phyloP scores from a whole-genome alignment of 2,329 filamentous ascomycete species.

The Pseudogymnoascus sp. region DNA sequence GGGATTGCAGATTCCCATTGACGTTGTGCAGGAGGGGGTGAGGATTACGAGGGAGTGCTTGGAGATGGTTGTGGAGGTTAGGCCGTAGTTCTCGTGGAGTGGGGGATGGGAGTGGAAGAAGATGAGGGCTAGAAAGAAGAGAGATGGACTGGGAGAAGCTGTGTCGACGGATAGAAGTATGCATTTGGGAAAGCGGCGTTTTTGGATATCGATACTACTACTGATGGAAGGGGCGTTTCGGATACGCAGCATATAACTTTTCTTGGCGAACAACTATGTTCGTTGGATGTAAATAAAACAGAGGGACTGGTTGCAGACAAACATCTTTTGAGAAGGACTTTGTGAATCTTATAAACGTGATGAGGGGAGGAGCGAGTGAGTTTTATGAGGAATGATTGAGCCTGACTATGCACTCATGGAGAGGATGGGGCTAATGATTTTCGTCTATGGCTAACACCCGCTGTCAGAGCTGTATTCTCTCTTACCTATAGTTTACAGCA shows the following conservation, averaged over 20 bases:
- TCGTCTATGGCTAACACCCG: neutral
- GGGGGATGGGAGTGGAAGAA: neutral
- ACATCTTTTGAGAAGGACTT: neutral
- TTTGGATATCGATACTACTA: neutral
- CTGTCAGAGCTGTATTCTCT: neutral
- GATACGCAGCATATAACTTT: neutral
- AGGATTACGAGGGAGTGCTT: constrained; percentile 52
- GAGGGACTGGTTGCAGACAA: neutral
- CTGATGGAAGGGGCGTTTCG: neutral
- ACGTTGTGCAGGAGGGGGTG: constrained; percentile 57
- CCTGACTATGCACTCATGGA: neutral
- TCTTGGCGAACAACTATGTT: neutral
- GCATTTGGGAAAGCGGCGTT: constrained; percentile 5
- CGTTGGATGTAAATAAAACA: neutral
- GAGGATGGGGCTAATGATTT: neutral
- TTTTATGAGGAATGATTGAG: neutral
- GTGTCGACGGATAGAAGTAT: neutral
- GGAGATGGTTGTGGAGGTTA: constrained; percentile 35
- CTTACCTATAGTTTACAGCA: neutral
- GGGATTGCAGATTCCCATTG: constrained; percentile 49
- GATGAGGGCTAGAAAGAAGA: neutral
- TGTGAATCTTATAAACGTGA: neutral
- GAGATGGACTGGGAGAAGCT: neutral
- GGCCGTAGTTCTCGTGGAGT: neutral
- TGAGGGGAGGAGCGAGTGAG: neutral